Evolutionary conservation across 768 basidiomycete species (phyloP).

Genomic region (Russula emetica): DNA sequence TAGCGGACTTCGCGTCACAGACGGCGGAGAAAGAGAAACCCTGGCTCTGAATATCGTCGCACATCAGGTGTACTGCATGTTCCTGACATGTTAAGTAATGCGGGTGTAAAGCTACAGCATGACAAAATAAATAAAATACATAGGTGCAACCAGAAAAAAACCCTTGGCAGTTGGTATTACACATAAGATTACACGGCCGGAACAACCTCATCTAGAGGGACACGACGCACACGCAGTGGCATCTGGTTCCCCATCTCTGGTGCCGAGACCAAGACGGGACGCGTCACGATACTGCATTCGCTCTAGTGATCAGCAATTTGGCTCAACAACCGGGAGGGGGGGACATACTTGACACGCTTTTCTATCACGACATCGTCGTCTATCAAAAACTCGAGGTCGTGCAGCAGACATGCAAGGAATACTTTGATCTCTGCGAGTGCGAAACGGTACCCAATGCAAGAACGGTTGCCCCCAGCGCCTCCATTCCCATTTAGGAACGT

Average conservation of each 20-base stretch:
- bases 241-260: conserved; percentile 55
- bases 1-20: too few species aligned
- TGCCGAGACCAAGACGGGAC: conserved; percentile 54
- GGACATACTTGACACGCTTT: conserved; percentile 59
- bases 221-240: conserved; percentile 48
- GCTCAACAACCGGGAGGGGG: conserved; percentile 23
- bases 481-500: conserved; percentile 56
- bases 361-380: conserved; percentile 53
- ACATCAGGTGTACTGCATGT: neutral
- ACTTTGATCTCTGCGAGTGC: conserved; percentile 60
- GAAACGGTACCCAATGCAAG: conserved; percentile 60
- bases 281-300: conserved; percentile 45
- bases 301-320: conserved; percentile 17
- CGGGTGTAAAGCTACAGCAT: neutral
- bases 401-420: conserved; percentile 54
- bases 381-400: conserved; percentile 52
- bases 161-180: neutral
- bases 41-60: too few species aligned
- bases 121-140: neutral
- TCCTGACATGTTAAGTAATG: neutral
- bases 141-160: neutral
- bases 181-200: neutral
- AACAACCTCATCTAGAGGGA: conserved; percentile 19
- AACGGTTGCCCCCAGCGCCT: conserved; percentile 44
- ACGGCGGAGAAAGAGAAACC: too few species aligned